Percentiles rank a stretch among this genome's conserved stretches.
Conservation (phyloP, 2,329 filamentous ascomycete genomes). For the Fusarium illudens region DNA sequence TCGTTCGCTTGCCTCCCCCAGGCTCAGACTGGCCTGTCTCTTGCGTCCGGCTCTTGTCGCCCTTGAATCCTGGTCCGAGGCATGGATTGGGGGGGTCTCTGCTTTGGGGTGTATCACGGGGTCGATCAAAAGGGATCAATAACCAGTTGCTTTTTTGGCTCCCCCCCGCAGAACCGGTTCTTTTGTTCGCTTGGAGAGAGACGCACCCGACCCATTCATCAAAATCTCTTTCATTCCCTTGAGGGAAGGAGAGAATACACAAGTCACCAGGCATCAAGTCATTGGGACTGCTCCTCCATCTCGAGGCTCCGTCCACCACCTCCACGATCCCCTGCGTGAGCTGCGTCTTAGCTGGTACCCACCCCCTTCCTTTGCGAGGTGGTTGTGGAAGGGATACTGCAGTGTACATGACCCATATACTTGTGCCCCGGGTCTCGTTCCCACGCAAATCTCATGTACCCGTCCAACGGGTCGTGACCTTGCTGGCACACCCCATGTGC, state of each 20-base stretch:
- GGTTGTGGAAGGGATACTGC: no score
- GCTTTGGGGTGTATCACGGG: conserved; percentile 29
- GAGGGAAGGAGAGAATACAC: no score
- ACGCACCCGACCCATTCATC: not conserved
- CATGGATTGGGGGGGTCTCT: not conserved
- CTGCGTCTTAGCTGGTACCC: conserved; percentile 30
- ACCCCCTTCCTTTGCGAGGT: not conserved
- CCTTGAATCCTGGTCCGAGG: conserved; percentile 1
- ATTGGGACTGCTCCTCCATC: not conserved
- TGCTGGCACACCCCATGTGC: not conserved
- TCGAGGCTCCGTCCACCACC: not conserved
- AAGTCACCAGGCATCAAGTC: not conserved
- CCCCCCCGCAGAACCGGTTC: not conserved
- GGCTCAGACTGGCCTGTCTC: conserved; percentile 2
- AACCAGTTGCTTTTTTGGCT: conserved; percentile 6
- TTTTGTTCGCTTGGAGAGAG: not conserved
- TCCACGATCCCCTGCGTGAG: conserved; percentile 27
- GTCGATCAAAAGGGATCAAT: conserved; percentile 27
- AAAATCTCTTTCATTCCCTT: not conserved
- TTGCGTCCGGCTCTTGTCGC: conserved; percentile 9
- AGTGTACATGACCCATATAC: conserved; percentile 13
- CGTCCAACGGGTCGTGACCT: conserved; percentile 5
- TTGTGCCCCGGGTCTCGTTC: conserved; percentile 13
- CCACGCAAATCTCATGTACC: conserved; percentile 18
- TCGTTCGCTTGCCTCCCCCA: not conserved